Evolutionary conservation across 1,139 yeast species (phyloP), one percentile per base, ranked within the genome.

Genomic region (Nakaseomyces kungkrabaensis): DNA sequence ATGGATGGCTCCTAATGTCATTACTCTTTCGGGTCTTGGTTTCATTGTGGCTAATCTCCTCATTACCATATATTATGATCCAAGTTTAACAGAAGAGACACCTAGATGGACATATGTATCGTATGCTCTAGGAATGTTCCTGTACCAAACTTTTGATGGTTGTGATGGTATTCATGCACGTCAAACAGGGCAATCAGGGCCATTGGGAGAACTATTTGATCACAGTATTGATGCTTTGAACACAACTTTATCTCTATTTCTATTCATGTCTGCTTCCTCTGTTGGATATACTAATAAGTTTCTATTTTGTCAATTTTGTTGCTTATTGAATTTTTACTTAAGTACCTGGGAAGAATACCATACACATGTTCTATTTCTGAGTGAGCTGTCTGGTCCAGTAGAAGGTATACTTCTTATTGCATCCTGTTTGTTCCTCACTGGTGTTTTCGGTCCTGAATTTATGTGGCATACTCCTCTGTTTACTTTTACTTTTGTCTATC

Each of bases 341-440:
- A 82, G 95, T 43, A 90, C 97, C 0, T 90, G 97, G 97, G 97
- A 90, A 69, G 96, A 89, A 63, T 90, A 80, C 65, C 94, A 89
- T 62, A 90, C 97, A 0, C 95, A 89, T 58, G 82, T 82, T 27
- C 72, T 90, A 52, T 90, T 75, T 66, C 72, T 90, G 49, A 81
- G 94, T 42, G 79, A 77, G 53, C 81, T 87, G 59, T 85, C 95
- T 11, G 97, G 97, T 0, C 97, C 97, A 0, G 97, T 90, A 1
- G 97, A 90, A 68, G 97, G 97, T 3, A 85, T 89, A 36, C 67
- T 88, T 56, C 75, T 83, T 71, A 73, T 88, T 48, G 68, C 79
- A 38, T 67, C 61, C 0, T 70, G 81, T 24, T 86, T 78, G 61
- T 50, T 79, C 4, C 44, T 77, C 13, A 85, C 95, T 0, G 95